Percentiles rank a stretch among this genome's conserved stretches.
Evolutionary conservation across 371 early-diverging fungal genomes (phyloP).

Genomic region (Choanephora cucurbitarum): DNA sequence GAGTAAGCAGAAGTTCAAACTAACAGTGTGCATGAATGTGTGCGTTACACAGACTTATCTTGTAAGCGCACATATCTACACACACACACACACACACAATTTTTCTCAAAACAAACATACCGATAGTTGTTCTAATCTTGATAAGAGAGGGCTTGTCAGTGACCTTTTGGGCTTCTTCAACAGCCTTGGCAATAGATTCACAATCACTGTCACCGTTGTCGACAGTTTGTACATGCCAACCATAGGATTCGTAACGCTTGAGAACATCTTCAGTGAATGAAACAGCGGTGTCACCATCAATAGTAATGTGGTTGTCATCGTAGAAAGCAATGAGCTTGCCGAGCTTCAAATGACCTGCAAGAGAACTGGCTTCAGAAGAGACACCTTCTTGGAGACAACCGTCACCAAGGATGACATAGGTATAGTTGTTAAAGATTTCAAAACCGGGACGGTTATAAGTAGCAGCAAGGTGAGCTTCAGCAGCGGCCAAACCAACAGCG

Average conservation of each 20-base stretch:
- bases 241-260: conserved; percentile 91
- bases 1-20: conserved; percentile 36
- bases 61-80: background rate
- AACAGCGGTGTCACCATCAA: conserved; percentile 92
- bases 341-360: conserved; percentile 94
- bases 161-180: conserved; percentile 79
- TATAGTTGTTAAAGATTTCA: conserved; percentile 83
- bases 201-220: conserved; percentile 86
- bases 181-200: conserved; percentile 70
- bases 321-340: conserved; percentile 97
- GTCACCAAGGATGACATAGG: conserved; percentile 94
- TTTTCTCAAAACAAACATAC: conserved; percentile 74
- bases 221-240: conserved; percentile 87
- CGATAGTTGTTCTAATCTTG: conserved; percentile 84
- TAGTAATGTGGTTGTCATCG: conserved; percentile 97
- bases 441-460: conserved; percentile 88
- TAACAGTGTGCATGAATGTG: conserved; percentile 57
- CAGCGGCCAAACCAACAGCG: conserved; percentile 96
- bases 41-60: conserved; percentile 4
- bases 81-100: conserved; percentile 1
- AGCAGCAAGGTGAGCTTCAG: conserved; percentile 87
- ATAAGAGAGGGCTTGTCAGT: conserved; percentile 89
- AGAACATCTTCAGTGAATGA: conserved; percentile 95
- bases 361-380: conserved; percentile 91
- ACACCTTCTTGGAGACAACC: conserved; percentile 99